Percentiles rank a stretch among this genome's conserved stretches.
phyloP scores from a whole-genome alignment of 768 basidiomycete genomes.

The Amanita exitialis region DNA sequence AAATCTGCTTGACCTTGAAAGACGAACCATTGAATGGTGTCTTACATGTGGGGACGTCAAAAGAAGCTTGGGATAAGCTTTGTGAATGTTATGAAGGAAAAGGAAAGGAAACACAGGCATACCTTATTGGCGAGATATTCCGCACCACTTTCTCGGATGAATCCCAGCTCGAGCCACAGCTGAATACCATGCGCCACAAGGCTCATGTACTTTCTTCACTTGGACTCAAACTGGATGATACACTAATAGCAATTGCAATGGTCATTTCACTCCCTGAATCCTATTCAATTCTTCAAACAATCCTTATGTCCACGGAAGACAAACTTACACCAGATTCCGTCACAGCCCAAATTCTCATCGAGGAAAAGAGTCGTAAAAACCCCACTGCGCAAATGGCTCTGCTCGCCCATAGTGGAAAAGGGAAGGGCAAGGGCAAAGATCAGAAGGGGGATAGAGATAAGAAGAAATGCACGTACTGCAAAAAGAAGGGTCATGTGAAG shows the following conservation, averaged over 20 bases:
- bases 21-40: conserved; percentile 12
- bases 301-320: conserved; percentile 9
- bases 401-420: no score
- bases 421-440: no score
- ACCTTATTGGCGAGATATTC: conserved; percentile 10
- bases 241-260: not conserved
- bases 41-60: conserved; percentile 7
- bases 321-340: conserved; percentile 7
- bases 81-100: conserved; percentile 10
- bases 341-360: conserved; percentile 10
- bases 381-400: conserved; percentile 7
- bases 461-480: no score
- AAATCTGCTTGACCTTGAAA: conserved; percentile 12
- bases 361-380: conserved; percentile 8
- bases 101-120: conserved; percentile 8
- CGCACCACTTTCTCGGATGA: conserved; percentile 9
- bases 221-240: not conserved
- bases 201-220: conserved; percentile 8
- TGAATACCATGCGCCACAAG: conserved; percentile 10
- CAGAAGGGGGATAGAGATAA: no score
- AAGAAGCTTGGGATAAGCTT: conserved; percentile 11
- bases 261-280: conserved; percentile 7
- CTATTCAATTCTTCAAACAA: conserved; percentile 8
- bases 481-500: no score
- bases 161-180: conserved; percentile 9